Percentiles rank a stretch among this genome's conserved stretches.
These are phyloP conservation scores for Aspergillus quadricinctus DNA, from an alignment of 2,329 filamentous ascomycete species.

Conservation along the genomic window DNA sequence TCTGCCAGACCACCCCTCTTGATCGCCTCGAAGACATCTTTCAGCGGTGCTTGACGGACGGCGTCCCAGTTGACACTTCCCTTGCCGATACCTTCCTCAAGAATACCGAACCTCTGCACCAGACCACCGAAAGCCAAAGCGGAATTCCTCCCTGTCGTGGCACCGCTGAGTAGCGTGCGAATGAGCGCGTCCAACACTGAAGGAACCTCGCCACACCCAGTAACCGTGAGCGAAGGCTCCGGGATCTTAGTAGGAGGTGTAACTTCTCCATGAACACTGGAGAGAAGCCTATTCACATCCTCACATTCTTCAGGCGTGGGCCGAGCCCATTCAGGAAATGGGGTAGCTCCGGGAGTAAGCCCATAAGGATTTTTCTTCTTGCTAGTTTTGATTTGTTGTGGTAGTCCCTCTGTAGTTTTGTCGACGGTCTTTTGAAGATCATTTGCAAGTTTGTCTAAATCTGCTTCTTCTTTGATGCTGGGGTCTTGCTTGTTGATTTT, in stretches of 20 bases:
- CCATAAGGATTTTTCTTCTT: constrained; percentile 43
- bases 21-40: constrained; percentile 65
- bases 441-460: constrained; percentile 1
- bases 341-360: constrained; percentile 52
- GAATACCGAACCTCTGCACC: constrained; percentile 59
- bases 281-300: constrained; percentile 63
- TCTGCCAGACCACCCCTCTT: constrained; percentile 65
- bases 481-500: constrained; percentile 7
- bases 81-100: constrained; percentile 60
- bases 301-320: constrained; percentile 67
- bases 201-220: constrained; percentile 66
- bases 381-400: background rate
- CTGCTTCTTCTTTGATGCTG: constrained; percentile 5
- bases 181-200: constrained; percentile 62
- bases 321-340: constrained; percentile 62
- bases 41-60: constrained; percentile 55
- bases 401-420: constrained; percentile 10
- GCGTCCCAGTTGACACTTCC: constrained; percentile 73
- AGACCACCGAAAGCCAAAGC: constrained; percentile 64
- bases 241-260: constrained; percentile 63
- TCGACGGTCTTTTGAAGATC: constrained; percentile 16
- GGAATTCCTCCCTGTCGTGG: constrained; percentile 58
- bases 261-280: constrained; percentile 61
- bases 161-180: constrained; percentile 58
- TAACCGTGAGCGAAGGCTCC: constrained; percentile 63